Percentiles rank a stretch among this genome's conserved stretches.
These are phyloP conservation scores for Annulohypoxylon bovei DNA, from an alignment of 495 filamentous ascomycete species.

Conservation along the genomic window DNA sequence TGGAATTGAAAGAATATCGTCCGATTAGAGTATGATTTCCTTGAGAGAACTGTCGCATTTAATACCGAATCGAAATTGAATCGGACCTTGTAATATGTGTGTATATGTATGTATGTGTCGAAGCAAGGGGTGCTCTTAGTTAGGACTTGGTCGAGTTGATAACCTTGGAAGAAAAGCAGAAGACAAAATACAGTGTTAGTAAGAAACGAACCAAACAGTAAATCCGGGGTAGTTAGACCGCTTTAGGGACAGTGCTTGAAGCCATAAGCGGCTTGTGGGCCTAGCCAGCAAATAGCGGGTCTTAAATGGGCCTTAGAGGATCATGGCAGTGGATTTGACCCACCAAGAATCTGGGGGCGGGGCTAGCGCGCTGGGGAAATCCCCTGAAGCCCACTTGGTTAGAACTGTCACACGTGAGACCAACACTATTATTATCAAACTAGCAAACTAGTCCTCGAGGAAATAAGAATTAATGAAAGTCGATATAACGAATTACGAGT, in stretches of 20 bases:
- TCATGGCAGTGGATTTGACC: conserved; percentile 13
- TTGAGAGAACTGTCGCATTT: neutral
- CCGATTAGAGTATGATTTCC: conserved; percentile 21
- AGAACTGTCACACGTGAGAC: conserved; percentile 32
- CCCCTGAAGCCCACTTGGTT: conserved; percentile 26
- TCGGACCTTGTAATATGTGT: neutral
- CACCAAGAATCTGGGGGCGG: conserved; percentile 39
- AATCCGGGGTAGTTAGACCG: neutral
- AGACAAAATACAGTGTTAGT: conserved; percentile 15
- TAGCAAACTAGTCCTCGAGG: neutral
- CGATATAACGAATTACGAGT: neutral
- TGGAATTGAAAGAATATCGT: conserved; percentile 13
- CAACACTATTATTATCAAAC: conserved; percentile 9
- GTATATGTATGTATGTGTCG: neutral
- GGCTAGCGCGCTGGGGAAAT: conserved; percentile 32
- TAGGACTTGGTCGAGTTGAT: neutral
- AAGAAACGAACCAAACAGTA: neutral
- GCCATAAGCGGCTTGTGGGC: conserved; percentile 4
- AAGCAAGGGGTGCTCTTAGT: neutral
- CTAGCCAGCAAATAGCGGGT: conserved; percentile 19
- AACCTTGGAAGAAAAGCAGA: neutral
- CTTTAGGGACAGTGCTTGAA: conserved; percentile 20
- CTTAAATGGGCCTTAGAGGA: neutral
- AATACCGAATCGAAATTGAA: neutral
- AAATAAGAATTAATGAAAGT: neutral